Conservation (phyloP, 495 filamentous ascomycete genomes). For the Symbiotaphrina buchneri region DNA sequence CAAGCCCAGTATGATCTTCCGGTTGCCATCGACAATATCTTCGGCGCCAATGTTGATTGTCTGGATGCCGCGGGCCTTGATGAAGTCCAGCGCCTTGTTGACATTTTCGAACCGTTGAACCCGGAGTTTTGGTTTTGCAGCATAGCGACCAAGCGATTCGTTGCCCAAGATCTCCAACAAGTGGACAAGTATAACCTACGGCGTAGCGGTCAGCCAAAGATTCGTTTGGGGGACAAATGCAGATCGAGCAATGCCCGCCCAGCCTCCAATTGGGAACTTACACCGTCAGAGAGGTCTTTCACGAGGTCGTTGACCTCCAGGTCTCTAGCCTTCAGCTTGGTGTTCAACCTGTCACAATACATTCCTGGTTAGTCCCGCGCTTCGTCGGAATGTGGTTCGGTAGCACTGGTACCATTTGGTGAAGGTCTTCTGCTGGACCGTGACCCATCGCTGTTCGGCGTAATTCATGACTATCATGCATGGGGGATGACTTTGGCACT, state of each 20-base stretch:
- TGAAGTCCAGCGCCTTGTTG: conserved; percentile 82
- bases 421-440: conserved; percentile 98
- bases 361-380: conserved; percentile 7
- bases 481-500: no score
- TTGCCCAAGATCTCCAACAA: conserved; percentile 84
- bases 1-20: conserved; percentile 88
- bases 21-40: conserved; percentile 94
- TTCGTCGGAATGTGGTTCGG: conserved; percentile 4
- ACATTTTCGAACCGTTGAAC: conserved; percentile 98
- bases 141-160: conserved; percentile 91
- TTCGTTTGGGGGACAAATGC: not conserved
- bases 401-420: conserved; percentile 67
- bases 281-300: conserved; percentile 77
- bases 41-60: conserved; percentile 98
- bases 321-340: conserved; percentile 59
- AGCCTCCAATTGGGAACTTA: no score
- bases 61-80: conserved; percentile 75
- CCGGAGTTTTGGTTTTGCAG: conserved; percentile 79
- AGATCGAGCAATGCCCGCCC: not conserved
- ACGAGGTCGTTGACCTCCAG: conserved; percentile 66
- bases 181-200: conserved; percentile 79
- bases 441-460: conserved; percentile 77
- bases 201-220: conserved; percentile 2
- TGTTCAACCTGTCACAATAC: conserved; percentile 53
- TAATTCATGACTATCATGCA: not conserved